phyloP scores from a whole-genome alignment of 129 eudicot genomes.

The Flaveria brownii region DNA sequence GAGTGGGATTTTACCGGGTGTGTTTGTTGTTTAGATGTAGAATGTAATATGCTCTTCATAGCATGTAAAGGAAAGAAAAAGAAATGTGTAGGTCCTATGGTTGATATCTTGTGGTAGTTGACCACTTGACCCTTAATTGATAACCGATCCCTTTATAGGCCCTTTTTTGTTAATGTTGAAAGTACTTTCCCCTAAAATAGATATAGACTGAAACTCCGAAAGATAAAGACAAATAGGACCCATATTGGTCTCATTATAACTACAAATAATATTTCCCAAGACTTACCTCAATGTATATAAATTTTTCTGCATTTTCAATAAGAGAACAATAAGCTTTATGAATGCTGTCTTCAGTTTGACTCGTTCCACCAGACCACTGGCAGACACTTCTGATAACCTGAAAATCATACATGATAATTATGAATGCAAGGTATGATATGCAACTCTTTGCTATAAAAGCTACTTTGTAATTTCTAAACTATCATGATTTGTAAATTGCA shows the following conservation, averaged over 20 bases:
- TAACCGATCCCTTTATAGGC: background rate
- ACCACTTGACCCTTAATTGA: background rate
- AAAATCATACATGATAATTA: constrained; percentile 23
- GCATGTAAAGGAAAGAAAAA: background rate
- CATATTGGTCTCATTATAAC: constrained; percentile 3
- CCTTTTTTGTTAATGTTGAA: background rate
- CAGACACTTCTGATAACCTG: constrained; percentile 95
- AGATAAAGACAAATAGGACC: background rate
- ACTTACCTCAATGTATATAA: constrained; percentile 86
- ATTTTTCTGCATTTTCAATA: constrained; percentile 88
- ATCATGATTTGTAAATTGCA: background rate
- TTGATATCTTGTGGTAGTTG: background rate
- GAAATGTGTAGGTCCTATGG: background rate
- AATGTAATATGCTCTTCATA: background rate
- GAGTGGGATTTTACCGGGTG: no score
- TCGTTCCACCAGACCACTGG: constrained; percentile 98
- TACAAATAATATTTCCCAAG: background rate
- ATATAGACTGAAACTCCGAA: background rate
- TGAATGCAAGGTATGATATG: background rate
- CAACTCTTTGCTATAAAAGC: background rate
- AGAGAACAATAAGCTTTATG: constrained; percentile 88
- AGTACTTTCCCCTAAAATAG: background rate
- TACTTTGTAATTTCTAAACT: constrained; percentile 2
- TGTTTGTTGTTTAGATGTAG: background rate
- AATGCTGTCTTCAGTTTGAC: constrained; percentile 96